These are phyloP conservation scores for Pseudopithomyces chartarum DNA, from an alignment of 2,329 filamentous ascomycete genomes.

Conservation along the genomic window DNA sequence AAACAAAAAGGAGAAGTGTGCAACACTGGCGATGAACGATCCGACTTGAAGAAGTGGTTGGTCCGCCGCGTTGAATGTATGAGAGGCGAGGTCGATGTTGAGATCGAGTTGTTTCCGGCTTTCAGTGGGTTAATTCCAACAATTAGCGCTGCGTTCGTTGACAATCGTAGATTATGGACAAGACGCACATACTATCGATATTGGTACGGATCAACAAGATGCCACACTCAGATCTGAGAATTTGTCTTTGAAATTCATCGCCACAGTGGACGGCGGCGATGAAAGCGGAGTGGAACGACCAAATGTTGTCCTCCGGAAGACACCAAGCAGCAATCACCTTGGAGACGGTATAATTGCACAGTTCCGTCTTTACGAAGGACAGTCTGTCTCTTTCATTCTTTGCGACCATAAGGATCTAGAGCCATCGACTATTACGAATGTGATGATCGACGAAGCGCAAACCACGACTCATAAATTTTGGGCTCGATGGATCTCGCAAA, in stretches of 20 bases:
- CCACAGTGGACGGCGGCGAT: constrained; percentile 68
- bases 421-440: constrained; percentile 62
- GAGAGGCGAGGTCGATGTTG: constrained; percentile 67
- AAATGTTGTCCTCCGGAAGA: constrained; percentile 60
- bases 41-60: constrained; percentile 68
- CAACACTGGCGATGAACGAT: constrained; percentile 19
- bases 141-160: background rate
- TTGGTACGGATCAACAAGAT: constrained; percentile 47
- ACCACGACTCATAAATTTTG: constrained; percentile 73
- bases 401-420: constrained; percentile 63
- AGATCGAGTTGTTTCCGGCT: constrained; percentile 71
- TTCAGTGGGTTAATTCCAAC: constrained; percentile 28
- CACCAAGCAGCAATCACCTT: constrained; percentile 56
- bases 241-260: constrained; percentile 68
- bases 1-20: constrained; percentile 31
- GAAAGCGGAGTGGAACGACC: constrained; percentile 52
- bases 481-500: constrained; percentile 74
- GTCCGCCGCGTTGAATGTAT: constrained; percentile 75
- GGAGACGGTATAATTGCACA: constrained; percentile 68
- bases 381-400: constrained; percentile 71
- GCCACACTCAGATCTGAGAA: constrained; percentile 66
- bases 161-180: constrained; percentile 62
- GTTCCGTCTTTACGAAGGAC: constrained; percentile 67
- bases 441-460: constrained; percentile 66
- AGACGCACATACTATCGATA: constrained; percentile 64